Evolutionary conservation across 2,329 filamentous ascomycete genomes (phyloP).

Genomic region (Aspergillus quadricinctus): DNA sequence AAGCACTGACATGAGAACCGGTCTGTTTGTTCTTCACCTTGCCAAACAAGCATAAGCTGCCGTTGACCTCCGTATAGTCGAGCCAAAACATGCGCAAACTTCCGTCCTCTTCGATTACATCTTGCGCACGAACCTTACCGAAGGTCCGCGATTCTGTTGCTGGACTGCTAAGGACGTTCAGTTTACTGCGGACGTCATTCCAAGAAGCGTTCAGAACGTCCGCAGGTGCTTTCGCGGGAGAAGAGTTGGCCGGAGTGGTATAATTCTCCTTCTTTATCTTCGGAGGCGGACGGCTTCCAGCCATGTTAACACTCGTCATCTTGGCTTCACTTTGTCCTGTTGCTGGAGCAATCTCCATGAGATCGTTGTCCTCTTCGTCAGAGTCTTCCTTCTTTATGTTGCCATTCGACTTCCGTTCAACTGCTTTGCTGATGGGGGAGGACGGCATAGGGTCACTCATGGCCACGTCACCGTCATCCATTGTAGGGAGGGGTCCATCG

Average conservation of each 20-base stretch:
- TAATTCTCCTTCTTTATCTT: conserved; percentile 67
- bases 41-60: conserved; percentile 87
- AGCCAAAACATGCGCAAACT: conserved; percentile 95
- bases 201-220: conserved; percentile 73
- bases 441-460: conserved; percentile 86
- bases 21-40: conserved; percentile 90
- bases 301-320: conserved; percentile 73
- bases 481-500: conserved; percentile 51
- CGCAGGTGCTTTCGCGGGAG: conserved; percentile 60
- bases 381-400: conserved; percentile 58
- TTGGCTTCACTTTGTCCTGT: conserved; percentile 61
- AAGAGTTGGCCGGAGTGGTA: conserved; percentile 71
- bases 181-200: conserved; percentile 78
- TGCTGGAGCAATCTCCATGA: conserved; percentile 81
- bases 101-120: conserved; percentile 90
- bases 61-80: conserved; percentile 89
- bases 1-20: conserved; percentile 78
- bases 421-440: conserved; percentile 76
- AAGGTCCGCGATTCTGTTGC: conserved; percentile 57
- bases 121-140: conserved; percentile 76
- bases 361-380: conserved; percentile 71
- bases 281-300: conserved; percentile 71
- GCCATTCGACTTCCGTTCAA: conserved; percentile 63
- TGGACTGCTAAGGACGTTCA: conserved; percentile 79
- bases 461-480: conserved; percentile 70